Base-by-base conservation (phyloP, 179 eudicot genomes). In the Heliamphora pulchella region DNA sequence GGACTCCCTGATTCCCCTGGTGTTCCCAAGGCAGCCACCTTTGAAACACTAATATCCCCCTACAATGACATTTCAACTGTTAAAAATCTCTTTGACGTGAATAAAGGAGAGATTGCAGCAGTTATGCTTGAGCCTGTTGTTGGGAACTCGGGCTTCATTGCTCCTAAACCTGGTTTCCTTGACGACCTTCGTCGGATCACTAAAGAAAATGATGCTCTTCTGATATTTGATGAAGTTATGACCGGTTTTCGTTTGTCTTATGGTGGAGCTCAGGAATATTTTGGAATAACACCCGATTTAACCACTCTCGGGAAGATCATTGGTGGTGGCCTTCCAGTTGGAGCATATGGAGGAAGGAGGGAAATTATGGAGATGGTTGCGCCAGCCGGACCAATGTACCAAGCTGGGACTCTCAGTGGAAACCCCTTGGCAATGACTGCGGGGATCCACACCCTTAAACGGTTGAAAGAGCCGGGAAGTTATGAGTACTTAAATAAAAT, bases 351-450 rank as follows among this genome's bases (percentile, higher is more conserved):
- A 69, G 99, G 97, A 46, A 88, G 97, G 83, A 83, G 94, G 68
- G 99, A 94, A 44, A 96, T 96, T 14, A 96, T 96, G 99, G 97
- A 96, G 84, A 92, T 91, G 97, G 98, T 96, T 55, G 99, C 98
- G 14, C 99, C 99, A 6, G 89, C 97, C 0, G 98, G 98, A 18
- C 99, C 97, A 3, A 88, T 94, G 94, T 94, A 94, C 83, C 96
- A 93, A 78, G 98, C 97, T 0, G 99, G 98, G 44, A 96, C 99
- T 54, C 84, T 96, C 17, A 96, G 99, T 76, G 98, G 98, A 39
- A 96, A 96, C 89, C 99, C 99, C 15, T 86, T 94, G 88, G 98
- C 99, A 11, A 96, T 94, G 99, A 96, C 98, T 17, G 99, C 98
- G 1, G 98, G 99, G 68, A 94, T 96, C 47, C 96, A 92, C 85